Percentiles rank a stretch among this genome's conserved stretches.
These are phyloP conservation scores for Ceratobasidium sp. DNA, from an alignment of 1,284 basidiomycete genomes.

Conservation along the genomic window DNA sequence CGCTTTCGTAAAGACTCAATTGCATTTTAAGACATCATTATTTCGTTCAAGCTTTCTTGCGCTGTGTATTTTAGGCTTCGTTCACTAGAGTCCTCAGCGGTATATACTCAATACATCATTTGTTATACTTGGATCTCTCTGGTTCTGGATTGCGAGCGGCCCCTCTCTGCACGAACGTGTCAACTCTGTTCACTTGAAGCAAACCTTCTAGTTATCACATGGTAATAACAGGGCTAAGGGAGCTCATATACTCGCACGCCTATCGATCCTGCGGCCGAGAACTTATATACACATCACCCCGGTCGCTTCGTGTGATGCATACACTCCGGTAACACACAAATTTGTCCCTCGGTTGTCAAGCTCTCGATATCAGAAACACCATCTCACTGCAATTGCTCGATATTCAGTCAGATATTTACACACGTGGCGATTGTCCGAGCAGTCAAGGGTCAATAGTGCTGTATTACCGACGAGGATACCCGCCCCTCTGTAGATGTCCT, in stretches of 20 bases:
- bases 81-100: not conserved
- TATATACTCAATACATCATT: not conserved
- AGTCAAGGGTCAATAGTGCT: not conserved
- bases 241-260: too few species aligned
- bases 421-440: not conserved
- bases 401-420: not conserved
- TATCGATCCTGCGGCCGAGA: too few species aligned
- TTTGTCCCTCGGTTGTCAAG: too few species aligned
- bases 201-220: too few species aligned
- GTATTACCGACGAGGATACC: not conserved
- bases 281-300: not conserved
- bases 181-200: too few species aligned
- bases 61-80: not conserved
- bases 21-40: not conserved
- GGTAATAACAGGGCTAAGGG: too few species aligned
- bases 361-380: not conserved
- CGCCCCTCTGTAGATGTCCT: not conserved
- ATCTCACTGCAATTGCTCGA: not conserved
- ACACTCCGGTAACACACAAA: not conserved
- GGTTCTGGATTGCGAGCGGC: too few species aligned
- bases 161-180: too few species aligned
- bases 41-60: constrained; percentile 20
- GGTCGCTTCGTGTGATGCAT: not conserved
- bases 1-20: not conserved
- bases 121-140: not conserved